Conservation (phyloP, 1,284 basidiomycete genomes). For the Neonothopanus nambi region DNA sequence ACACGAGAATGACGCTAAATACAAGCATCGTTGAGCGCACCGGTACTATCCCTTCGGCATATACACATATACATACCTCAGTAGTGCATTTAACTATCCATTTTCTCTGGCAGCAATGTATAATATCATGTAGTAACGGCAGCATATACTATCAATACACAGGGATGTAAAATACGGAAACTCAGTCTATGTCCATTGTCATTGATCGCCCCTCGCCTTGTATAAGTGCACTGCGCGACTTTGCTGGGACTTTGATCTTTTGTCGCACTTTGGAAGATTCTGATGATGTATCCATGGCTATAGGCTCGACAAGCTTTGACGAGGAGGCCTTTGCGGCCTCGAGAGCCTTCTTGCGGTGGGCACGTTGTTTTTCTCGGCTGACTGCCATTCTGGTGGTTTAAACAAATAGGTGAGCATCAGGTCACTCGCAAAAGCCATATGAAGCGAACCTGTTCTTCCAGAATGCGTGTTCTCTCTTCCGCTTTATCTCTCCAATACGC, state of each 20-base stretch:
- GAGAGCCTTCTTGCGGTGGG: constrained; percentile 66
- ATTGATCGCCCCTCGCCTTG: constrained; percentile 76
- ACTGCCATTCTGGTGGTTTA: constrained; percentile 91
- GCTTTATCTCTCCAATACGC: constrained; percentile 91
- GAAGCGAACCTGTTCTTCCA: constrained; percentile 86
- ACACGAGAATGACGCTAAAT: constrained; percentile 84
- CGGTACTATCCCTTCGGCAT: no score
- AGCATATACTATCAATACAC: constrained; percentile 5
- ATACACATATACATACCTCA: no score
- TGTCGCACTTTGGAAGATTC: constrained; percentile 58
- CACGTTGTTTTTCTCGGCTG: constrained; percentile 69
- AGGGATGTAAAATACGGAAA: neutral
- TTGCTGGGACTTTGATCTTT: constrained; percentile 79
- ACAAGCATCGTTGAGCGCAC: constrained; percentile 68
- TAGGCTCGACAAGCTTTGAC: constrained; percentile 74
- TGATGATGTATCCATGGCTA: constrained; percentile 40
- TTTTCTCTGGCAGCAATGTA: constrained; percentile 9
- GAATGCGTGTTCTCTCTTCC: constrained; percentile 93
- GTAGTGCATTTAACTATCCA: neutral
- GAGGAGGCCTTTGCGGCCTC: constrained; percentile 58
- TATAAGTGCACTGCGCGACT: constrained; percentile 71
- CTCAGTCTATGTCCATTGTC: constrained; percentile 80
- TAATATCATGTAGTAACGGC: constrained; percentile 13
- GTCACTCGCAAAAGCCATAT: neutral
- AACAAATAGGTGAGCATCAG: neutral